Conservation (phyloP, 768 basidiomycete species). For the Symmetrospora coprosmae region DNA sequence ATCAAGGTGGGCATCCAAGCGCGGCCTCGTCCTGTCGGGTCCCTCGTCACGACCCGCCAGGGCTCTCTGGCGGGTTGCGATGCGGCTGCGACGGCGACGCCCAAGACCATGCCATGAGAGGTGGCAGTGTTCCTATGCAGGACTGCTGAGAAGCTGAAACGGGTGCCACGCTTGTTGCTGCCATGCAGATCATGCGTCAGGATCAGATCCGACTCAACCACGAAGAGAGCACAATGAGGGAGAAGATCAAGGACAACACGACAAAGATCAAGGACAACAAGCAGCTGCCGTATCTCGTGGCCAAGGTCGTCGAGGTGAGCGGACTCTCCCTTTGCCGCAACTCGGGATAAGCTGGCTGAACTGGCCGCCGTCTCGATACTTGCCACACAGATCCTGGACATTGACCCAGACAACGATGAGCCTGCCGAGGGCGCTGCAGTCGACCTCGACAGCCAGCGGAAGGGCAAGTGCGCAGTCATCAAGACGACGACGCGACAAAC, state of each 20-base stretch:
- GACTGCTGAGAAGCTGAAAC: too few relatives aligned
- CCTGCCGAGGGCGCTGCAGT: conserved; percentile 74
- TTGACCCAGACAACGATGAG: conserved; percentile 57
- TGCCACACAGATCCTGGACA: conserved; percentile 61
- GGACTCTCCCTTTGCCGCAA: not conserved
- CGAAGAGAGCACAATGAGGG: conserved; percentile 90
- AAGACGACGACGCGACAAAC: conserved; percentile 96
- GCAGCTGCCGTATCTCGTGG: conserved; percentile 91
- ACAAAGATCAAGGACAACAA: conserved; percentile 99
- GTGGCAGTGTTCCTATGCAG: not conserved
- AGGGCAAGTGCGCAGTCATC: conserved; percentile 95
- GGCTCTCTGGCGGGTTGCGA: not conserved
- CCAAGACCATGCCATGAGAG: not conserved
- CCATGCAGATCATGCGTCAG: conserved; percentile 76
- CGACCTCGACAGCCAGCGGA: conserved; percentile 87
- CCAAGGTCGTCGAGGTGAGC: conserved; percentile 86
- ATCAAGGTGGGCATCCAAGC: conserved; percentile 52
- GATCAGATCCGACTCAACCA: conserved; percentile 82
- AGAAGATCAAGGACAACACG: conserved; percentile 94
- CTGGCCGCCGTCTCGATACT: not conserved
- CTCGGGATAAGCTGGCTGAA: not conserved
- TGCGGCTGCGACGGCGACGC: not conserved
- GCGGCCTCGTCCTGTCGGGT: not conserved
- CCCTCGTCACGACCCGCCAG: not conserved
- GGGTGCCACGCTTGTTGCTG: not conserved